Percentiles rank a stretch among this genome's conserved stretches.
phyloP scores from a whole-genome alignment of 2,329 filamentous ascomycete genomes.

The Westerdykella aurantiaca region DNA sequence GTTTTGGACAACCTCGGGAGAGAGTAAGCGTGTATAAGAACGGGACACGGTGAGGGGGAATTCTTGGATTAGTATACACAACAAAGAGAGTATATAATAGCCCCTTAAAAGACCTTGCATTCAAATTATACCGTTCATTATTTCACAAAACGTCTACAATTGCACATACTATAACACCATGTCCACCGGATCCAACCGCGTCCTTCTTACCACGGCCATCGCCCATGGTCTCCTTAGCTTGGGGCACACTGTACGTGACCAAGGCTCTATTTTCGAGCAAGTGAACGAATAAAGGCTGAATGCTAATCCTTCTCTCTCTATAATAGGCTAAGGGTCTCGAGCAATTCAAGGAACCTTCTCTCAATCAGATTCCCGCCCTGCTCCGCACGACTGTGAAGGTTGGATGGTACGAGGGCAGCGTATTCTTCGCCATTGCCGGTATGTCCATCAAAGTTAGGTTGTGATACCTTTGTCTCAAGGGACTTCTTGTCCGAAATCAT shows the following conservation, averaged over 20 bases:
- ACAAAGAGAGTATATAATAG: not conserved
- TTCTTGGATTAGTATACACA: not conserved
- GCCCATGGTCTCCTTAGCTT: conserved; percentile 27
- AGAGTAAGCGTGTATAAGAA: not conserved
- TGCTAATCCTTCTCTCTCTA: not conserved
- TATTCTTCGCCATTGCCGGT: conserved; percentile 33
- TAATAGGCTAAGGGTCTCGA: conserved; percentile 29
- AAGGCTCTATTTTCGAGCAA: not conserved
- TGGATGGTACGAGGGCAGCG: conserved; percentile 35
- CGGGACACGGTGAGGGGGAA: not conserved
- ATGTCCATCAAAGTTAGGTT: conserved; percentile 5
- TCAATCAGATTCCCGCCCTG: conserved; percentile 22
- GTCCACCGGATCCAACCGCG: conserved; percentile 10
- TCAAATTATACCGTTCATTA: not conserved
- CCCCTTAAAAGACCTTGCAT: no score
- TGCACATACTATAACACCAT: no score
- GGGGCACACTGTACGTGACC: conserved; percentile 27
- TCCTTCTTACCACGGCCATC: conserved; percentile 24
- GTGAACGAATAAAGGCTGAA: not conserved
- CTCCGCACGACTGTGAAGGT: conserved; percentile 28
- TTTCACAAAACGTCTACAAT: not conserved
- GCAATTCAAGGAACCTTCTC: conserved; percentile 29
- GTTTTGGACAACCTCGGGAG: not conserved
- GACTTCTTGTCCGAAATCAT: not conserved
- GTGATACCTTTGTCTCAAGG: no score